phyloP scores from a whole-genome alignment of 805 yeast species.

The baker's yeast (Saccharomyces cerevisiae) region DNA sequence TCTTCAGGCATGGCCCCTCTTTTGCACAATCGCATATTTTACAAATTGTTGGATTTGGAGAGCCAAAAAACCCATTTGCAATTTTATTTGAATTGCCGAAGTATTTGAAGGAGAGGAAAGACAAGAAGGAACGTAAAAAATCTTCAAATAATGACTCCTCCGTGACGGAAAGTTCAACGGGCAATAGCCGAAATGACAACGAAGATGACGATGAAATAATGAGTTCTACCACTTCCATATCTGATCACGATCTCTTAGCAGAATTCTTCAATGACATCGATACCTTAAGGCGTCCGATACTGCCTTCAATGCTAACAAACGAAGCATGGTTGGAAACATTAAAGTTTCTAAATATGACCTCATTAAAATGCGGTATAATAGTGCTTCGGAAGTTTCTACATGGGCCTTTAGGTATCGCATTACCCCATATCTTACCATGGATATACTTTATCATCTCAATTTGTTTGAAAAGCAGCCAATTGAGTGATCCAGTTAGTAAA shows the following conservation, averaged over 20 bases:
- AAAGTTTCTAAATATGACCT: conserved; percentile 51
- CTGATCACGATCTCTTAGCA: not conserved
- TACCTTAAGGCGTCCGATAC: conserved; percentile 16
- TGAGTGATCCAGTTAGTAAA: conserved; percentile 11
- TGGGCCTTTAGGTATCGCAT: conserved; percentile 60
- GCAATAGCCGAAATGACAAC: conserved; percentile 7
- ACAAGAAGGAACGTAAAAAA: conserved; percentile 56
- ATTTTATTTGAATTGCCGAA: conserved; percentile 64
- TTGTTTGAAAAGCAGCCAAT: conserved; percentile 43
- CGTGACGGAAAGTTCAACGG: conserved; percentile 1
- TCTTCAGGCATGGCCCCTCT: conserved; percentile 68
- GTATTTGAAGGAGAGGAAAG: conserved; percentile 62
- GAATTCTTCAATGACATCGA: conserved; percentile 25
- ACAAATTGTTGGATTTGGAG: conserved; percentile 73
- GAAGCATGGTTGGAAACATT: conserved; percentile 49
- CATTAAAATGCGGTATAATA: conserved; percentile 58
- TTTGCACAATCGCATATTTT: conserved; percentile 71
- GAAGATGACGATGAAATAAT: conserved; percentile 1
- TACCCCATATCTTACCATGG: conserved; percentile 73
- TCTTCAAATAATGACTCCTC: conserved; percentile 2
- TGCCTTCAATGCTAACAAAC: conserved; percentile 16
- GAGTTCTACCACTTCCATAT: not conserved
- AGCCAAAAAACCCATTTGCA: conserved; percentile 67
- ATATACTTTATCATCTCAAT: conserved; percentile 60
- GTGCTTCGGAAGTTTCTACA: conserved; percentile 56